phyloP scores from a whole-genome alignment of 2,329 filamentous ascomycete species.

The Colletotrichum ledebouriae region DNA sequence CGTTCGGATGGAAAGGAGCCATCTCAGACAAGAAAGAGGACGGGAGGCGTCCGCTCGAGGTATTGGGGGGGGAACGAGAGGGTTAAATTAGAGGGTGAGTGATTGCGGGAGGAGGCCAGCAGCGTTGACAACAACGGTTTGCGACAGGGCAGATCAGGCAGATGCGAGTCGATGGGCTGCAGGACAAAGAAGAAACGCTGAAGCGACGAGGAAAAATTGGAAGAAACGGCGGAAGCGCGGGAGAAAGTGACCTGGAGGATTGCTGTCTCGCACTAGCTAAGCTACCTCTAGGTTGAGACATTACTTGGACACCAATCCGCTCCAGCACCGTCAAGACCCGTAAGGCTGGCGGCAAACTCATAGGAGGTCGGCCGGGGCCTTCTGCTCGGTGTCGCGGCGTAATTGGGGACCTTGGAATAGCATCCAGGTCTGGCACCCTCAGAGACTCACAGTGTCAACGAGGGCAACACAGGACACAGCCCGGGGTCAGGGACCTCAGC shows the following conservation, averaged over 20 bases:
- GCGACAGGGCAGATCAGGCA: conserved; percentile 5
- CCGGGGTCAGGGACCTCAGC: too few relatives aligned
- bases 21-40: conserved; percentile 3
- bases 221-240: not conserved
- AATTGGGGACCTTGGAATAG: conserved; percentile 1
- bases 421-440: not conserved
- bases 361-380: not conserved
- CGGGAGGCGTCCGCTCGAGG: not conserved
- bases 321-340: conserved; percentile 8
- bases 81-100: conserved; percentile 15
- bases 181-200: not conserved
- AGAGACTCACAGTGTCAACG: too few relatives aligned
- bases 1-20: conserved; percentile 28
- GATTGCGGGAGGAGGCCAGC: not conserved
- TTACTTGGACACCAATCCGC: conserved; percentile 1
- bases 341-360: conserved; percentile 23
- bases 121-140: not conserved
- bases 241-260: conserved; percentile 4
- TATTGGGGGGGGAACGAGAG: not conserved
- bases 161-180: not conserved
- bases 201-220: not conserved
- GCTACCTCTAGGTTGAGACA: conserved; percentile 5
- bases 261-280: not conserved
- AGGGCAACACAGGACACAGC: too few relatives aligned
- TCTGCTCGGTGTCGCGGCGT: not conserved